Conservation (phyloP, 352 stramenopile genomes). For the Pythium brassicae region DNA sequence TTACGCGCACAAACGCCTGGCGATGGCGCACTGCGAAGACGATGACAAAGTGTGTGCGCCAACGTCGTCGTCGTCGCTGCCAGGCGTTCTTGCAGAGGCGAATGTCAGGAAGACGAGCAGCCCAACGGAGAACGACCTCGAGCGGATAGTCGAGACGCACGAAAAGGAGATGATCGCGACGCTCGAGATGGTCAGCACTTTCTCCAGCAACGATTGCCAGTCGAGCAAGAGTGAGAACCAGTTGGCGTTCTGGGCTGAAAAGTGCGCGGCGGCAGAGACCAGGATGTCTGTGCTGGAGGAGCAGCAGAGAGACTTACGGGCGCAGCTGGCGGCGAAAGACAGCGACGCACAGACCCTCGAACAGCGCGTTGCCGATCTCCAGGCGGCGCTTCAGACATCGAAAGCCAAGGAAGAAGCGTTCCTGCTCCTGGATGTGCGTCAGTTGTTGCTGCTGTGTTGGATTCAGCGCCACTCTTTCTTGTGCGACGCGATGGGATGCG, state of each 20-base stretch:
- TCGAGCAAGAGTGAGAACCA: constrained; percentile 11
- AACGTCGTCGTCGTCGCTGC: too few species aligned
- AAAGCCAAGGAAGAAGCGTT: constrained; percentile 65
- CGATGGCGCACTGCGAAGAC: constrained; percentile 29
- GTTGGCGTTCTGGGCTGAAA: constrained; percentile 11
- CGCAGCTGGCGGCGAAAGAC: constrained; percentile 25
- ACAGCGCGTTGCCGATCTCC: constrained; percentile 24
- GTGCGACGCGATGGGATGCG: not conserved
- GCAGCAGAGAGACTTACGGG: constrained; percentile 13
- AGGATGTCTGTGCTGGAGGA: constrained; percentile 24
- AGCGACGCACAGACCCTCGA: constrained; percentile 17
- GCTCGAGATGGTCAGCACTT: constrained; percentile 34
- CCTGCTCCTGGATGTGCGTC: constrained; percentile 48
- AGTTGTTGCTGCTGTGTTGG: not conserved
- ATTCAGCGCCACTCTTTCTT: too few species aligned
- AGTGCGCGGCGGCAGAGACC: constrained; percentile 10
- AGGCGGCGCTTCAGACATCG: constrained; percentile 29
- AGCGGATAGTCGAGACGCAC: constrained; percentile 24
- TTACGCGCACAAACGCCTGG: constrained; percentile 46
- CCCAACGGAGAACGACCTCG: constrained; percentile 12
- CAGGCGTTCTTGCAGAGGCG: too few species aligned
- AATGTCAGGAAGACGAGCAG: not conserved
- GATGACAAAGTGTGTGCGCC: not conserved
- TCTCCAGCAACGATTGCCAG: constrained; percentile 21
- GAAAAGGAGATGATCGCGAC: constrained; percentile 27